These are phyloP conservation scores for Pouteria glomerata DNA, from an alignment of 148 eudicot genomes.

Conservation along the genomic window DNA sequence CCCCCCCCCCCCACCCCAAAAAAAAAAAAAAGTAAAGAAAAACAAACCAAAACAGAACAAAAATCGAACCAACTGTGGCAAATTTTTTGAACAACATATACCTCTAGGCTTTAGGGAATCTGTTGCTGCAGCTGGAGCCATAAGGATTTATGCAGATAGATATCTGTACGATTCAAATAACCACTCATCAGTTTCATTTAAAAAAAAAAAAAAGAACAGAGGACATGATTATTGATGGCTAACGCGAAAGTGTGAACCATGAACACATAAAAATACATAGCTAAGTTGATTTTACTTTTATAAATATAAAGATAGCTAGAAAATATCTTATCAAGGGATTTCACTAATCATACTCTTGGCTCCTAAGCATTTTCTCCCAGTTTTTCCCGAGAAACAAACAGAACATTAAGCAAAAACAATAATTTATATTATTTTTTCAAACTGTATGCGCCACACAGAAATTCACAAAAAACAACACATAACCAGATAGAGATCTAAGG, in stretches of 20 bases:
- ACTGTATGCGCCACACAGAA: background rate
- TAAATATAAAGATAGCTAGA: background rate
- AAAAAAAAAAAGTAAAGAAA: background rate
- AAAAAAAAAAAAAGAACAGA: background rate
- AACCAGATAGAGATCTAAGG: background rate
- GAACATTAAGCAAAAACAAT: background rate
- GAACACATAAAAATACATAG: background rate
- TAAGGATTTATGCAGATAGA: conserved; percentile 7
- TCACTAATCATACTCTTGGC: background rate
- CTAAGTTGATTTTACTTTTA: background rate
- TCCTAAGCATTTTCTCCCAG: background rate
- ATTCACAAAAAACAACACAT: background rate
- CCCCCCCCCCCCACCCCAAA: no score
- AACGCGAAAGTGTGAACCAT: background rate
- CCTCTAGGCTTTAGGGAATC: conserved; percentile 59
- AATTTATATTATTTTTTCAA: no score
- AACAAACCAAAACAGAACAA: background rate
- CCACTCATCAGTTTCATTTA: background rate
- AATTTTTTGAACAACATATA: conserved; percentile 4
- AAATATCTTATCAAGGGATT: background rate
- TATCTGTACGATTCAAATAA: conserved; percentile 7
- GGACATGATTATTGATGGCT: background rate
- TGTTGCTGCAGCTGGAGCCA: conserved; percentile 49
- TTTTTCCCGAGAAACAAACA: background rate
- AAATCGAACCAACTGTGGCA: background rate